Conservation (phyloP, 2,329 filamentous ascomycete species). For the Phyllosticta citriasiana region DNA sequence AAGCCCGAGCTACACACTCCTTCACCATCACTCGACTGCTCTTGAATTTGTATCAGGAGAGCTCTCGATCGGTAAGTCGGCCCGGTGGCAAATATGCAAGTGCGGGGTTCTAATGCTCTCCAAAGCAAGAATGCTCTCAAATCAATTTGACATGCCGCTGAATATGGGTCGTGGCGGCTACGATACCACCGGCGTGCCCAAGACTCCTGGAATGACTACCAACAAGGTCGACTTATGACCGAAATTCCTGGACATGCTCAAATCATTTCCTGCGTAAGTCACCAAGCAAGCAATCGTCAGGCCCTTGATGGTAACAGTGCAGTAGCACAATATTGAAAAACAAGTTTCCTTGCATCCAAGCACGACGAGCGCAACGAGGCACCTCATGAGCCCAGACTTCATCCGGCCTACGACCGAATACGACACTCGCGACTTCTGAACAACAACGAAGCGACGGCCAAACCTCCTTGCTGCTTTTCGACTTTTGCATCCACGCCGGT, state of each 20-base stretch:
- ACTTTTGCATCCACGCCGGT: background rate
- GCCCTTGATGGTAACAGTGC: background rate
- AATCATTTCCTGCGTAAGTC: background rate
- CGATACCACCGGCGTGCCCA: slow-evolving; percentile 39
- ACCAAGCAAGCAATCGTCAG: background rate
- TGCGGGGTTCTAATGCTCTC: background rate
- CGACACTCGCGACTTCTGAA: background rate
- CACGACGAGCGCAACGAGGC: background rate
- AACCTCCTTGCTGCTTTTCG: background rate
- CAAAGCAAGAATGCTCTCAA: background rate
- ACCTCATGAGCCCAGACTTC: background rate
- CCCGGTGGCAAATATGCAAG: background rate
- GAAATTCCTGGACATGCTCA: background rate
- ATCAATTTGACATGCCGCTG: slow-evolving; percentile 1
- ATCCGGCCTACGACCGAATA: background rate
- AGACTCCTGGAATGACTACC: slow-evolving; percentile 28
- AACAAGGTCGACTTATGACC: background rate
- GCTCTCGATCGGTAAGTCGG: background rate
- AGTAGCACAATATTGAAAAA: background rate
- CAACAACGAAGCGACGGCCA: background rate
- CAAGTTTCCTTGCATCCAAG: background rate
- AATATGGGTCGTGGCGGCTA: slow-evolving; percentile 42
- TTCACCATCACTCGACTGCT: background rate
- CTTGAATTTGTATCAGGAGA: background rate
- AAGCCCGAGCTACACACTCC: background rate